Evolutionary conservation across 345 rosid species (phyloP), one percentile per base, ranked within the genome.

Genomic region (Boechera divaricarpa): DNA sequence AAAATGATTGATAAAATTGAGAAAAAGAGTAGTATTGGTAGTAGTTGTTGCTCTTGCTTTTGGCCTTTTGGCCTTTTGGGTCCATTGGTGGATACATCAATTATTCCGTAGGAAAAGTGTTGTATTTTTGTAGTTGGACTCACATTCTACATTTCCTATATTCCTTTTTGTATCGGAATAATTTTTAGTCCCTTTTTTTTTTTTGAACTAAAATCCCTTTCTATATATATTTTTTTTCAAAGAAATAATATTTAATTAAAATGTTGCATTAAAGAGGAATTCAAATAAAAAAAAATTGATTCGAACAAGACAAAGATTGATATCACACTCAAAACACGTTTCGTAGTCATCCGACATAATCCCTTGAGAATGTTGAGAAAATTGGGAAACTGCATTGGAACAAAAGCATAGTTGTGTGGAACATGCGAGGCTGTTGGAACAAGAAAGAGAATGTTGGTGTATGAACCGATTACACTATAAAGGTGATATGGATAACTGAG

Each of bases 21-120:
- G 70, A 67, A 65, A 28, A 64, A 1, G 51, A 35, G 45, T 44
- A 55, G 1, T 41, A 47, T n/a, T 75, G 47, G 58, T 42, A n/a
- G 77, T 53, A 10, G 72, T 26, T 42, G 53, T 41, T 51, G 44
- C 5, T 51, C 5, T 51, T 55, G 72, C 72, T 56, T 74, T 74
- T 67, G 79, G 79, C 65, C 72, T 56, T 74, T 74, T 67, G 79
- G 79, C 65, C 72, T 56, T 74, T 74, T 67, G 79, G 79, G 73
- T 67, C 79, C 73, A 75, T 47, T 67, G 53, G 67, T 67, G 49
- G 67, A 48, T 24, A 45, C 11, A 36, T 1, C 33, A 35, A 67
- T 75, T 35, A 67, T 75, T 75, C 38, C 16, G 2, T 64, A 42
- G 13, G 10, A 21, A 52, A 45, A 65, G 33, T 33, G 39, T 58